Evolutionary conservation across 1,139 yeast species (phyloP).

Genomic region (Diutina scorzettiae): DNA sequence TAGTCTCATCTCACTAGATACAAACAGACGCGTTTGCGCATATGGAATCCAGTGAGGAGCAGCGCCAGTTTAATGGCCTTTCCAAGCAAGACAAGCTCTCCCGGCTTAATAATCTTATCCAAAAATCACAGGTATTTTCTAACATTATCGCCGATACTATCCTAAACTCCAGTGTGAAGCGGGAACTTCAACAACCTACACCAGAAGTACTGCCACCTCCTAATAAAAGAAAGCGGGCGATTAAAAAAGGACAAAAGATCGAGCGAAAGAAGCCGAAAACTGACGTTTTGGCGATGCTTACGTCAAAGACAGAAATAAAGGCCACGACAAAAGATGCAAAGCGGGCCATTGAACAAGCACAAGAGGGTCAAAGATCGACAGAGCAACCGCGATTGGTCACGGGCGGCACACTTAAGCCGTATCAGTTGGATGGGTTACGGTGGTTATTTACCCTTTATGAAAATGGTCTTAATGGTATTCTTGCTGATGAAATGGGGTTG

Average conservation of each 20-base stretch:
- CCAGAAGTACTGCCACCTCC: slow-evolving; percentile 7
- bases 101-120: slow-evolving; percentile 59
- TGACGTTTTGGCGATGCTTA: slow-evolving; percentile 18
- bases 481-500: slow-evolving; percentile 96
- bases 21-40: too few relatives aligned
- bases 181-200: not conserved
- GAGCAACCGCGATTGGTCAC: slow-evolving; percentile 56
- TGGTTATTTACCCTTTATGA: slow-evolving; percentile 85
- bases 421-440: slow-evolving; percentile 82
- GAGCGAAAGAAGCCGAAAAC: slow-evolving; percentile 7
- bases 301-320: not conserved
- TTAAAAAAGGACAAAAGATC: slow-evolving; percentile 4
- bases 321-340: slow-evolving; percentile 14
- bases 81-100: slow-evolving; percentile 37
- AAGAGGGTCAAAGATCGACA: slow-evolving; percentile 13
- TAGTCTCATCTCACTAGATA: too few relatives aligned
- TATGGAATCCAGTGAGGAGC: slow-evolving; percentile 11
- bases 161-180: slow-evolving; percentile 20
- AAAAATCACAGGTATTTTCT: slow-evolving; percentile 75
- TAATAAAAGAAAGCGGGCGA: slow-evolving; percentile 12
- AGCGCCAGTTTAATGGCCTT: slow-evolving; percentile 28
- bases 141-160: slow-evolving; percentile 72
- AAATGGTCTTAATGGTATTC: slow-evolving; percentile 87
- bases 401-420: slow-evolving; percentile 64
- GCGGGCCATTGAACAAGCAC: slow-evolving; percentile 16